These are phyloP conservation scores for Sarcodon sp. DNA, from an alignment of 768 basidiomycete species.

Conservation along the genomic window DNA sequence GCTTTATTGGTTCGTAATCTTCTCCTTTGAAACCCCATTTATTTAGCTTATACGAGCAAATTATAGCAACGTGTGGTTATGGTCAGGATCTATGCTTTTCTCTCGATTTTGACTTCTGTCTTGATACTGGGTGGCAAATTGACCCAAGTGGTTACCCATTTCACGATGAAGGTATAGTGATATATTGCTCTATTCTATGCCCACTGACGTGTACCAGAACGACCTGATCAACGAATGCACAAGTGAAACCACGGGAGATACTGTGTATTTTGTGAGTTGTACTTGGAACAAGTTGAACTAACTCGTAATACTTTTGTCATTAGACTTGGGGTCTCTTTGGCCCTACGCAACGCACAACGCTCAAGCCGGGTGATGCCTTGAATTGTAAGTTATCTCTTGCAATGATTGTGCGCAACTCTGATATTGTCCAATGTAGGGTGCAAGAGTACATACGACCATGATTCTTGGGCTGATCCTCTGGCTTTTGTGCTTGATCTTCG, in stretches of 20 bases:
- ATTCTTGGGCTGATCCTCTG: conserved; percentile 59
- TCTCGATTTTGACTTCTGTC: conserved; percentile 33
- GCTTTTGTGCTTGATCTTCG: conserved; percentile 45
- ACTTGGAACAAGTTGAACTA: not conserved
- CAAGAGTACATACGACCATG: conserved; percentile 38
- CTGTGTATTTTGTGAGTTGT: conserved; percentile 19
- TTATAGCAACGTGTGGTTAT: conserved; percentile 36
- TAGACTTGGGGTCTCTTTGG: conserved; percentile 19
- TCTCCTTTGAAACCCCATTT: not conserved
- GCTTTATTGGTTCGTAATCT: conserved; percentile 26
- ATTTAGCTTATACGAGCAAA: conserved; percentile 9
- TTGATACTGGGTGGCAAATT: conserved; percentile 39
- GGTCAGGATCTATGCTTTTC: conserved; percentile 42
- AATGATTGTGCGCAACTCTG: not conserved
- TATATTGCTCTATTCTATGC: not conserved
- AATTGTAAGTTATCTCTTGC: conserved; percentile 26
- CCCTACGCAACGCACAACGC: conserved; percentile 8
- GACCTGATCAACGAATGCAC: conserved; percentile 48
- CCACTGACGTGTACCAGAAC: conserved; percentile 21
- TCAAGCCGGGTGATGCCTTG: conserved; percentile 23
- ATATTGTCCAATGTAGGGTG: conserved; percentile 38
- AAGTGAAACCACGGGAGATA: conserved; percentile 20
- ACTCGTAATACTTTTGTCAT: not conserved
- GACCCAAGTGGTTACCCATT: conserved; percentile 49
- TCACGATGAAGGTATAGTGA: conserved; percentile 44